Conservation (phyloP, 2,329 filamentous ascomycete species). For the Fusarium floridanum region DNA sequence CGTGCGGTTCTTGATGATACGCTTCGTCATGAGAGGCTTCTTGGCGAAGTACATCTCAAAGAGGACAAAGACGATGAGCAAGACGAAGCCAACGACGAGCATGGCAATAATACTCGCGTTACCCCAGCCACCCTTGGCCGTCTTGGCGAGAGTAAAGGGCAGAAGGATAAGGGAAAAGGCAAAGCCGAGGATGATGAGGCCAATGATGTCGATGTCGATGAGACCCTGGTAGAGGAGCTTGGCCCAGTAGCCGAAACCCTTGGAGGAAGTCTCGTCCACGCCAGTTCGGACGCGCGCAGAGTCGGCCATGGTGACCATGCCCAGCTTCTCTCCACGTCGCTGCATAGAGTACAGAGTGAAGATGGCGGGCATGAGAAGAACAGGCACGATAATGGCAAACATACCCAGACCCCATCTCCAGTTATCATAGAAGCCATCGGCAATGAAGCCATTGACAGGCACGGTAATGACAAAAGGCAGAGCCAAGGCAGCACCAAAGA, state of each 20-base stretch:
- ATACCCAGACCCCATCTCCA: slow-evolving; percentile 65
- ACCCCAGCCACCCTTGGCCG: slow-evolving; percentile 51
- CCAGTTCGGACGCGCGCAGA: slow-evolving; percentile 41
- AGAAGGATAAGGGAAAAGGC: slow-evolving; percentile 72
- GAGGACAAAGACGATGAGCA: slow-evolving; percentile 51
- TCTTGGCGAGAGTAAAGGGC: slow-evolving; percentile 67
- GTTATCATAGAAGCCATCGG: slow-evolving; percentile 54
- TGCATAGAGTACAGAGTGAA: slow-evolving; percentile 69
- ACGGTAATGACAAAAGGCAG: slow-evolving; percentile 53
- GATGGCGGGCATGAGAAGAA: slow-evolving; percentile 66
- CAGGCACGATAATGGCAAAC: slow-evolving; percentile 72
- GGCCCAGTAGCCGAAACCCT: slow-evolving; percentile 48
- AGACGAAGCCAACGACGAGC: slow-evolving; percentile 50
- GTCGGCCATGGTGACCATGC: slow-evolving; percentile 56
- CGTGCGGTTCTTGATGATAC: slow-evolving; percentile 49
- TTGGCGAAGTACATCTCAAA: slow-evolving; percentile 52
- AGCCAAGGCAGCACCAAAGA: slow-evolving; percentile 49
- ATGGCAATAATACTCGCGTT: slow-evolving; percentile 51
- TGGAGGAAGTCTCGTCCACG: slow-evolving; percentile 45
- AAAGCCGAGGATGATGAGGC: slow-evolving; percentile 58
- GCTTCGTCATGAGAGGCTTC: slow-evolving; percentile 51
- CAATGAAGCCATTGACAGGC: slow-evolving; percentile 58
- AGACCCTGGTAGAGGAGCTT: slow-evolving; percentile 48
- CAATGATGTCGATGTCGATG: slow-evolving; percentile 50
- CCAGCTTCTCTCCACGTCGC: slow-evolving; percentile 67